Evolutionary conservation across 1,139 yeast genomes (phyloP).

Genomic region (Scheffersomyces segobiensis): DNA sequence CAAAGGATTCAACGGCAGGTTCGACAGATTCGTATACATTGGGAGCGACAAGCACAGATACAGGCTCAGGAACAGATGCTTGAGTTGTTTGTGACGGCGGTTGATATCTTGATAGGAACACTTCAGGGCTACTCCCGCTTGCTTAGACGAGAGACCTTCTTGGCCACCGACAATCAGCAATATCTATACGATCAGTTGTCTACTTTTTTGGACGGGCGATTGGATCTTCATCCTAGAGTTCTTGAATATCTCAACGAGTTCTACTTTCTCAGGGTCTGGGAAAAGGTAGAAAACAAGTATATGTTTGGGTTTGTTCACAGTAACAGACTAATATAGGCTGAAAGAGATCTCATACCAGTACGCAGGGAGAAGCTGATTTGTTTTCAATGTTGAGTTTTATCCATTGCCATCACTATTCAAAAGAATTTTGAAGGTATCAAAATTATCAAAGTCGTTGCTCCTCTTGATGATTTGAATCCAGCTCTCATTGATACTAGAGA

Average conservation of each 20-base stretch:
- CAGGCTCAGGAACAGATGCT: not conserved
- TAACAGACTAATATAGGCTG: not conserved
- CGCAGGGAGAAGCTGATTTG: too few relatives aligned
- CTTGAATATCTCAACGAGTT: not conserved
- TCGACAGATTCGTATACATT: not conserved
- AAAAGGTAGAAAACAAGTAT: not conserved
- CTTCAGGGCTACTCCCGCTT: not conserved
- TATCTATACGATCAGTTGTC: not conserved
- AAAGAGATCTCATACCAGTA: too few relatives aligned
- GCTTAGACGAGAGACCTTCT: not conserved
- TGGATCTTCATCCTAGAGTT: not conserved
- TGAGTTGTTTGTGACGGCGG: not conserved
- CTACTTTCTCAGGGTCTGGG: not conserved
- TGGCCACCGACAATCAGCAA: not conserved
- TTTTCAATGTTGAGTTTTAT: too few relatives aligned
- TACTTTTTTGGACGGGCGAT: not conserved
- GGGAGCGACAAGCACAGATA: not conserved
- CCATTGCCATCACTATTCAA: too few relatives aligned
- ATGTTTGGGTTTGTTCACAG: not conserved
- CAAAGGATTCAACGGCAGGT: not conserved
- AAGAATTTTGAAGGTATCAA: too few relatives aligned
- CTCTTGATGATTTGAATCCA: too few relatives aligned
- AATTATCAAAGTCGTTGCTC: too few relatives aligned
- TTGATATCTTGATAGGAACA: not conserved
- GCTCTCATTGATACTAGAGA: too few relatives aligned